A percentile compares a stretch with the other conserved stretches of the same genome.
Evolutionary conservation across 495 filamentous ascomycete genomes (phyloP).

Genomic region (Hyaloscypha bicolor): DNA sequence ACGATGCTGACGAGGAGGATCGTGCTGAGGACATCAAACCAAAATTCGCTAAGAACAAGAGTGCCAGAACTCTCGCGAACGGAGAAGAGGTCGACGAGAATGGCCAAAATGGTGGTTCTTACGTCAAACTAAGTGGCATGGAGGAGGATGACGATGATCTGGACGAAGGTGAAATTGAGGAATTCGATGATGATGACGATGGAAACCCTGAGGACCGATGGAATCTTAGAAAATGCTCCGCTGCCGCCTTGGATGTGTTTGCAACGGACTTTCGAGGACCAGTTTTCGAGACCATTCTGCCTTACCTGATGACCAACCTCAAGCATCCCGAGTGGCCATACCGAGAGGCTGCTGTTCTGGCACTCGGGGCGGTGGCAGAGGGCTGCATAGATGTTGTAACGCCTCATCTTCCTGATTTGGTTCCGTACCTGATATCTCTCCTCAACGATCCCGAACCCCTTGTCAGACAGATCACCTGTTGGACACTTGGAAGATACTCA

Average conservation of each 20-base stretch:
- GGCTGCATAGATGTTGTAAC: slow-evolving; percentile 89
- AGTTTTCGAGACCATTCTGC: slow-evolving; percentile 89
- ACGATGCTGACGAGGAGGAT: slow-evolving; percentile 93
- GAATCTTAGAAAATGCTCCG: slow-evolving; percentile 97
- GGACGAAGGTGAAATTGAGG: slow-evolving; percentile 84
- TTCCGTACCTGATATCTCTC: slow-evolving; percentile 87
- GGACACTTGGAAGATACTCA: slow-evolving; percentile 94
- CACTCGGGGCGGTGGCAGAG: slow-evolving; percentile 92
- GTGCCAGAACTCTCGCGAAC: slow-evolving; percentile 47
- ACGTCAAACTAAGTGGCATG: slow-evolving; percentile 46
- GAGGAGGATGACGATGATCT: slow-evolving; percentile 74
- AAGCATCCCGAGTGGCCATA: slow-evolving; percentile 88
- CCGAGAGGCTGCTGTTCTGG: slow-evolving; percentile 92
- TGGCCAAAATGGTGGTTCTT: slow-evolving; percentile 50
- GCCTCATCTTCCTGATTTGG: slow-evolving; percentile 87
- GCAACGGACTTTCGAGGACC: slow-evolving; percentile 84
- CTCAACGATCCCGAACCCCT: slow-evolving; percentile 85
- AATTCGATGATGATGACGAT: slow-evolving; percentile 71
- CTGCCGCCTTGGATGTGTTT: slow-evolving; percentile 92
- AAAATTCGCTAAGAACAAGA: slow-evolving; percentile 76
- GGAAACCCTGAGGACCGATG: slow-evolving; percentile 90
- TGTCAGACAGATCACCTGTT: slow-evolving; percentile 97
- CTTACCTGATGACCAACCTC: slow-evolving; percentile 89
- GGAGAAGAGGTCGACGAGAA: slow-evolving; percentile 53
- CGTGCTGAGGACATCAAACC: slow-evolving; percentile 90